phyloP scores from a whole-genome alignment of 768 basidiomycete species.

The Xanthoconium stramineum region DNA sequence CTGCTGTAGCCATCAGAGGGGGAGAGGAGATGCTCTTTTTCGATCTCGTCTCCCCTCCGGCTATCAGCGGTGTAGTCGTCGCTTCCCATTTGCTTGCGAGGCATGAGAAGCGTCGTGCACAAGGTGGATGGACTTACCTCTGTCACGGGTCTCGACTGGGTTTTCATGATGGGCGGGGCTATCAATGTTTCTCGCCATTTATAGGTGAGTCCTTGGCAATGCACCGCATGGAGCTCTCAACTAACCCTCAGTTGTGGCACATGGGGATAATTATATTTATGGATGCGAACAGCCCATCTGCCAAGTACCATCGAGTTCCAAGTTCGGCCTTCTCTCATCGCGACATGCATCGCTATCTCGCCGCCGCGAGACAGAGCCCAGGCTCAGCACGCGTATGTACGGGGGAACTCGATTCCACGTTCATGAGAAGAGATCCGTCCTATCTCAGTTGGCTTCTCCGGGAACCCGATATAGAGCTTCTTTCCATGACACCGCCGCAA shows the following conservation, averaged over 20 bases:
- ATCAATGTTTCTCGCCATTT: not conserved
- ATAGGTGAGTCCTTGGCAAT: slow-evolving; percentile 2
- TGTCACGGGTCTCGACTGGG: not conserved
- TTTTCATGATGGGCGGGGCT: not conserved
- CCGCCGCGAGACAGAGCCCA: not conserved
- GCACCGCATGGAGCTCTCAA: not conserved
- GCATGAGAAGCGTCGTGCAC: not conserved
- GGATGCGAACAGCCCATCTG: not conserved
- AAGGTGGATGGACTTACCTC: not conserved
- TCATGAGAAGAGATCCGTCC: not conserved
- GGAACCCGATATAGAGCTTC: not conserved
- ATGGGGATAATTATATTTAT: not conserved
- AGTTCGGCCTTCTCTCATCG: not conserved
- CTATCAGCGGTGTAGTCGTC: slow-evolving; percentile 9
- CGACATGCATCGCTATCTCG: not conserved
- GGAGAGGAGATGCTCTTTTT: slow-evolving; percentile 16
- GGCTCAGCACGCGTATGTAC: not conserved
- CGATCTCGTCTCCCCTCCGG: slow-evolving; percentile 10
- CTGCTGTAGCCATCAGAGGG: not conserved
- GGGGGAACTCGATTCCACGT: not conserved
- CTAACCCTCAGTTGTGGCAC: not conserved
- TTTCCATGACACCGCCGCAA: not conserved
- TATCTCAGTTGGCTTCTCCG: not conserved
- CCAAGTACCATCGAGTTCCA: not conserved
- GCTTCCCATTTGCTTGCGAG: slow-evolving; percentile 15